Conservation (phyloP, 495 filamentous ascomycete genomes). For the Penicillium canescens region DNA sequence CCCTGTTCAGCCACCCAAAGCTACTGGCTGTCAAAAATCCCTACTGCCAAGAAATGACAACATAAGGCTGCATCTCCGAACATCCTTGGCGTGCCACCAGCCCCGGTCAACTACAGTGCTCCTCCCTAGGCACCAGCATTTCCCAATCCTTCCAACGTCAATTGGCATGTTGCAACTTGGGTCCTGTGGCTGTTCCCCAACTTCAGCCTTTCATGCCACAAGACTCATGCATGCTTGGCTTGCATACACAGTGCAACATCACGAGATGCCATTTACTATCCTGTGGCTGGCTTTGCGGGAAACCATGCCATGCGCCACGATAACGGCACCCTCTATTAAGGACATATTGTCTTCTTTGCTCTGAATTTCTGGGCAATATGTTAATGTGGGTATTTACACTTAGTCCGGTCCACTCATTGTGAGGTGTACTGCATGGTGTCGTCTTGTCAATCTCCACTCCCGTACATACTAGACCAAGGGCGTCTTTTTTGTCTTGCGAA, state of each 20-base stretch:
- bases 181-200: neutral
- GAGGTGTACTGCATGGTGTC: neutral
- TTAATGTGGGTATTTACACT: neutral
- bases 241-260: constrained; percentile 18
- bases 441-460: neutral
- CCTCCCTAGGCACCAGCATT: constrained; percentile 23
- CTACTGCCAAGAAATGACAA: constrained; percentile 7
- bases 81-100: neutral
- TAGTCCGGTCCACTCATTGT: neutral
- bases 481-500: neutral
- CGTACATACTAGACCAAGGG: constrained; percentile 1
- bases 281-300: constrained; percentile 20
- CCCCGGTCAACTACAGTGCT: neutral
- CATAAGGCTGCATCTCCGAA: constrained; percentile 5
- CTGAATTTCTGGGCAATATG: neutral
- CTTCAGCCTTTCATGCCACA: neutral
- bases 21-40: constrained; percentile 2
- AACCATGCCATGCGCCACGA: constrained; percentile 19
- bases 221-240: constrained; percentile 16
- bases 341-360: neutral
- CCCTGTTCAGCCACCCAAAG: constrained; percentile 4
- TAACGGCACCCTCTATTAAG: neutral
- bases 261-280: neutral
- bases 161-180: neutral
- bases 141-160: neutral